Percentiles rank a stretch among this genome's conserved stretches.
phyloP scores from a whole-genome alignment of 2,329 filamentous ascomycete species.

The Bipolaris gigantea region DNA sequence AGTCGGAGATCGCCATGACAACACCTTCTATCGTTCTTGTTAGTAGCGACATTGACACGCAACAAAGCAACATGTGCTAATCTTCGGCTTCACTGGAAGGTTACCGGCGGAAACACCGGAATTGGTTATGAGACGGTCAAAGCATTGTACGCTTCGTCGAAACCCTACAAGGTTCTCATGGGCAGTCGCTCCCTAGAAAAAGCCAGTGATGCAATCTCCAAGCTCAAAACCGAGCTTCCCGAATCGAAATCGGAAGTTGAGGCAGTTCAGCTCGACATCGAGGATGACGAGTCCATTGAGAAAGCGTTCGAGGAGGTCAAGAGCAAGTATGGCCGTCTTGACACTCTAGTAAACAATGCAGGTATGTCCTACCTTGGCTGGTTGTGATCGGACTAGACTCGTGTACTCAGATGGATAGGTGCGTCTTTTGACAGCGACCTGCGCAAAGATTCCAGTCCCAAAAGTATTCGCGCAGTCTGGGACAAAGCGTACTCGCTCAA shows the following conservation, averaged over 20 bases:
- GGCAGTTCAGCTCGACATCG: conserved; percentile 57
- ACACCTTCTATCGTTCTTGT: conserved; percentile 50
- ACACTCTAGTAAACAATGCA: conserved; percentile 62
- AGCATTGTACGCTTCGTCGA: conserved; percentile 52
- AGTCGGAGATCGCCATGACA: conserved; percentile 14
- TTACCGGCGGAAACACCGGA: conserved; percentile 65
- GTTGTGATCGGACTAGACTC: neutral
- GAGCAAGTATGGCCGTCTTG: conserved; percentile 51
- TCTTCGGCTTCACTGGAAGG: conserved; percentile 14
- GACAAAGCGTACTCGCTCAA: conserved; percentile 45
- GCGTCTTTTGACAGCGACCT: conserved; percentile 49
- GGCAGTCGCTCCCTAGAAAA: conserved; percentile 58
- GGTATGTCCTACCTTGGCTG: conserved; percentile 38
- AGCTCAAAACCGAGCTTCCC: conserved; percentile 49
- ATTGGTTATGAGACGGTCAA: conserved; percentile 63
- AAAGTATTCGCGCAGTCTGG: conserved; percentile 43
- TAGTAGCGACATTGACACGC: neutral
- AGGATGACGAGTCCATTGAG: conserved; percentile 56
- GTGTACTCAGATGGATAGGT: conserved; percentile 44
- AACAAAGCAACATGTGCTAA: neutral
- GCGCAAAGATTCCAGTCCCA: conserved; percentile 21
- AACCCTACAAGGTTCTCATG: conserved; percentile 58
- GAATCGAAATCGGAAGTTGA: conserved; percentile 49
- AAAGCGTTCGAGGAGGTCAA: conserved; percentile 50
- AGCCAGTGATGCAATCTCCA: conserved; percentile 43